A percentile compares a stretch with the other conserved stretches of the same genome.
phyloP scores from a whole-genome alignment of 495 filamentous ascomycete species.

The Hypoxylon crocopeplum region DNA sequence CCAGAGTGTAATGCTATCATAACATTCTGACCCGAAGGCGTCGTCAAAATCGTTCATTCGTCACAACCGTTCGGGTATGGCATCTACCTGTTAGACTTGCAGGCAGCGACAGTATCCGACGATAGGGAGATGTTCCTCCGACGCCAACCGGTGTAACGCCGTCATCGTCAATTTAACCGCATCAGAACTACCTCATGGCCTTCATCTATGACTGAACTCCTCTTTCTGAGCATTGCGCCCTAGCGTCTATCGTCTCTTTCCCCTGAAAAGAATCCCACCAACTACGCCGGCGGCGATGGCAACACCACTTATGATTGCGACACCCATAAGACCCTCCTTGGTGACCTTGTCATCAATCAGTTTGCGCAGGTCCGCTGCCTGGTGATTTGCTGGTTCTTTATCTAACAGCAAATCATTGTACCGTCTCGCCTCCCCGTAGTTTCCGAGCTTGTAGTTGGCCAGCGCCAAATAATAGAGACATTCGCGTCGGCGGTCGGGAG shows the following conservation, averaged over 20 bases:
- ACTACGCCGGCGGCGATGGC: constrained; percentile 93
- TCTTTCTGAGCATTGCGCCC: too few species aligned
- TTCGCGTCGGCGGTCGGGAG: constrained; percentile 90
- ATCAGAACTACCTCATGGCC: not conserved
- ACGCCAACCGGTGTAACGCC: constrained; percentile 13
- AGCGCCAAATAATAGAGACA: constrained; percentile 97
- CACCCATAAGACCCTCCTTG: constrained; percentile 90
- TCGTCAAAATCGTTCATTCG: constrained; percentile 5
- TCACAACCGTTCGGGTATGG: constrained; percentile 3
- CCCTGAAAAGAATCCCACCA: constrained; percentile 76
- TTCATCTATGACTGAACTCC: too few species aligned
- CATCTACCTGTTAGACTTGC: constrained; percentile 1
- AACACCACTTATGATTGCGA: constrained; percentile 94
- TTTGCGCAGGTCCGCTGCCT: constrained; percentile 80
- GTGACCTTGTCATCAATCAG: constrained; percentile 96
- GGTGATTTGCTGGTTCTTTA: constrained; percentile 86
- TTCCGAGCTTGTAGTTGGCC: constrained; percentile 97
- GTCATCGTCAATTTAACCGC: constrained; percentile 4
- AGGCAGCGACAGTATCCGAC: constrained; percentile 3
- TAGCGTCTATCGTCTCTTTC: constrained; percentile 35
- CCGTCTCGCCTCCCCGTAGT: constrained; percentile 89
- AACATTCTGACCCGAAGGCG: too few species aligned
- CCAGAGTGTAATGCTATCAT: too few species aligned
- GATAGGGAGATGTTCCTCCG: constrained; percentile 21
- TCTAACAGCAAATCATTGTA: constrained; percentile 94